Conservation (phyloP, 2,329 filamentous ascomycete species). For the Stagonosporopsis chrysanthemi region DNA sequence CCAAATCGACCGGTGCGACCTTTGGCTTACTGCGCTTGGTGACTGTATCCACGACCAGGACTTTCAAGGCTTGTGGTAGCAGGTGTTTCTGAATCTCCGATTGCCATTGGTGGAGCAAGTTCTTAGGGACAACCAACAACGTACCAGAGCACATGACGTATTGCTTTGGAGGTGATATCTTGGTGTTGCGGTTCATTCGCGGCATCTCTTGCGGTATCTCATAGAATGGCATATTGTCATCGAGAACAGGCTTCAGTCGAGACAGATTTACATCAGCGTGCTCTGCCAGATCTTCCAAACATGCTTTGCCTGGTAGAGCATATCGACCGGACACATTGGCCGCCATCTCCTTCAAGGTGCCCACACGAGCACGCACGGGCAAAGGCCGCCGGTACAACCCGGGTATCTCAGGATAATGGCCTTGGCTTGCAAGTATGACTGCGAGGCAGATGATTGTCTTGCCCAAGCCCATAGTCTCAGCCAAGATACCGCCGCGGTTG, state of each 20-base stretch:
- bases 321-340: slow-evolving; percentile 72
- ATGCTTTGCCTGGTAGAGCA: slow-evolving; percentile 73
- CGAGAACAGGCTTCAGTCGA: slow-evolving; percentile 34
- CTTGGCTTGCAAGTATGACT: slow-evolving; percentile 74
- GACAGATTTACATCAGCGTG: slow-evolving; percentile 38
- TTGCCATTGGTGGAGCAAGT: slow-evolving; percentile 84
- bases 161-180: slow-evolving; percentile 52
- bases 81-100: slow-evolving; percentile 83
- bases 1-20: slow-evolving; percentile 9
- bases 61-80: slow-evolving; percentile 62
- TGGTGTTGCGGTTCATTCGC: slow-evolving; percentile 53
- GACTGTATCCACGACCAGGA: slow-evolving; percentile 65
- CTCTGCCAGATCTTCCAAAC: slow-evolving; percentile 64
- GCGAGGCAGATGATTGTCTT: slow-evolving; percentile 87
- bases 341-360: slow-evolving; percentile 76
- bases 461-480: slow-evolving; percentile 79
- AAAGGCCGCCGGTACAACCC: slow-evolving; percentile 62
- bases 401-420: slow-evolving; percentile 72
- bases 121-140: slow-evolving; percentile 81
- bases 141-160: slow-evolving; percentile 74
- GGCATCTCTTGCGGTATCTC: slow-evolving; percentile 51
- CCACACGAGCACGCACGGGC: slow-evolving; percentile 59
- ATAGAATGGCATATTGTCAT: slow-evolving; percentile 50
- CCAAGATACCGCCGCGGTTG: slow-evolving; percentile 77
- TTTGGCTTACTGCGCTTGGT: slow-evolving; percentile 35